Evolutionary conservation across 148 eudicot genomes (phyloP), one percentile per base, ranked within the genome.

Genomic region (Bassia scoparia): DNA sequence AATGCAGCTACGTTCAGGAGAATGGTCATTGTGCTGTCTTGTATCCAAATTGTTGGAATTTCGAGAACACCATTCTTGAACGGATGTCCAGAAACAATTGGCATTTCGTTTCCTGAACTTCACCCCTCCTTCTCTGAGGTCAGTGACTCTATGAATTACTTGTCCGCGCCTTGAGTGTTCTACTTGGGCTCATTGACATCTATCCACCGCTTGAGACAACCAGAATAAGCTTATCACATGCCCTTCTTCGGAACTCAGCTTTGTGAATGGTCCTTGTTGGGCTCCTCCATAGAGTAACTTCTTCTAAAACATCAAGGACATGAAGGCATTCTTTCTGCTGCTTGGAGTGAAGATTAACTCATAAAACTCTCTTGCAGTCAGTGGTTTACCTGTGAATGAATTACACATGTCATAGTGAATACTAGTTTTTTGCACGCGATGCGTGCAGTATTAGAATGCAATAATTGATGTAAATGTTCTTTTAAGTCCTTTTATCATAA

Each of bases 81-180:
- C 53, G 82, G 11, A 90, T 63, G 68, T n/a, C n/a, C n/a, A n/a
- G n/a, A n/a, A n/a, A n/a, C n/a, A n/a, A n/a, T n/a, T n/a, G n/a
- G n/a, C 85, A 37, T 79, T 81, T 41, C 83, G 70, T 46, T 79
- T 86, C 75, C 72, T 82, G 80, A 88, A 84, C 48, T 82, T 90
- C 37, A 90, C 72, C 34, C 92, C 92, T 3, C 92, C 78, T 10
- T 88, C 87, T 63, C 75, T 81, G 29, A 88, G 83, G 70, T 86
- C 86, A 0, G 96, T 80, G 49, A 85, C 96, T 35, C 90, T 86
- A 50, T 85, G 87, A 26, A 88, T 81, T 23, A 88, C 58, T 37
- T 86, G 88, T 49, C 77, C 83, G n/a, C n/a, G n/a, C n/a, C n/a
- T n/a, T n/a, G n/a, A n/a, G n/a, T n/a, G n/a, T n/a, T n/a, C n/a